These are phyloP conservation scores for Pseudogymnoascus destructans DNA, from an alignment of 2,329 filamentous ascomycete genomes.

Conservation along the genomic window DNA sequence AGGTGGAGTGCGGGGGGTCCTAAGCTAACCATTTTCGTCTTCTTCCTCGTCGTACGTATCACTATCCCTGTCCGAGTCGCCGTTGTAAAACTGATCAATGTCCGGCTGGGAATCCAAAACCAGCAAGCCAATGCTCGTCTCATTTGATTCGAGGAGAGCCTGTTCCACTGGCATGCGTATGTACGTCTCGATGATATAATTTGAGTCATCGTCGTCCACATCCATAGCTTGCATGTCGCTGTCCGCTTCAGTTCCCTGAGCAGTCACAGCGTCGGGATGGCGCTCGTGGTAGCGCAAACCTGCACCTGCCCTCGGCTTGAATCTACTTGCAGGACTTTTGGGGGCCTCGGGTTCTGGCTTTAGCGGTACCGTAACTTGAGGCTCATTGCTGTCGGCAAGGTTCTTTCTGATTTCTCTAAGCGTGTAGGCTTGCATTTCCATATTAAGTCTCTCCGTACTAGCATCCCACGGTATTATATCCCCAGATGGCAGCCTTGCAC, in stretches of 20 bases:
- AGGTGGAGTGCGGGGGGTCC: background rate
- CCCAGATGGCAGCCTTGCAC: slow-evolving; percentile 22
- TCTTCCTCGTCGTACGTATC: slow-evolving; percentile 44
- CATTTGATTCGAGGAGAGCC: slow-evolving; percentile 34
- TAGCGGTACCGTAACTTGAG: slow-evolving; percentile 10
- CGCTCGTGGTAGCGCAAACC: slow-evolving; percentile 42
- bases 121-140: slow-evolving; percentile 34
- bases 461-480: slow-evolving; percentile 29
- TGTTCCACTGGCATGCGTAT: slow-evolving; percentile 43
- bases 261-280: slow-evolving; percentile 32
- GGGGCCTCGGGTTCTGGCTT: slow-evolving; percentile 9
- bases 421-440: slow-evolving; percentile 46
- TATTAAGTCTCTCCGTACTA: slow-evolving; percentile 32
- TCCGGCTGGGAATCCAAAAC: slow-evolving; percentile 25
- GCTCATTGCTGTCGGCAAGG: slow-evolving; percentile 27
- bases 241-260: slow-evolving; percentile 18
- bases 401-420: slow-evolving; percentile 44
- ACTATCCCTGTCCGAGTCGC: slow-evolving; percentile 45
- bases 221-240: slow-evolving; percentile 26
- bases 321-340: slow-evolving; percentile 27
- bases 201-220: slow-evolving; percentile 37
- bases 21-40: slow-evolving; percentile 46
- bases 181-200: slow-evolving; percentile 54
- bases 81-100: slow-evolving; percentile 45
- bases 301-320: slow-evolving; percentile 42